Evolutionary conservation across 2,329 filamentous ascomycete species (phyloP).

Genomic region (Neopestalotiopsis clavispora): DNA sequence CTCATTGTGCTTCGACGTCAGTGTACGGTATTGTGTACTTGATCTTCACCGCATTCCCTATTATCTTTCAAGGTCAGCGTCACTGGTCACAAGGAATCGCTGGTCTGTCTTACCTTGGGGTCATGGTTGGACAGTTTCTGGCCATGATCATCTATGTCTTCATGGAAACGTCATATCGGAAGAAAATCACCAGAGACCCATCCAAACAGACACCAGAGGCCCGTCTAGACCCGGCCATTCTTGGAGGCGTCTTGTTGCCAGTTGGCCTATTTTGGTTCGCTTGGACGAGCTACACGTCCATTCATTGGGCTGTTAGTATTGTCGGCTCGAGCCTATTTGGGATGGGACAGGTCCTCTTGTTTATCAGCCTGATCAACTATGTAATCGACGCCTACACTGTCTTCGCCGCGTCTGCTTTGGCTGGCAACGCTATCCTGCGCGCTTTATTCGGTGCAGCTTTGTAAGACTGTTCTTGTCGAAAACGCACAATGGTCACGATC

Average conservation of each 20-base stretch:
- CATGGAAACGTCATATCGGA: constrained; percentile 57
- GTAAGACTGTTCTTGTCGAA: background rate
- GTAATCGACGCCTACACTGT: constrained; percentile 52
- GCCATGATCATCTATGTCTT: constrained; percentile 58
- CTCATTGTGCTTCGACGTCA: background rate
- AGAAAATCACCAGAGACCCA: constrained; percentile 52
- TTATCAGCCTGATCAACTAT: constrained; percentile 59
- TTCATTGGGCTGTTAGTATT: constrained; percentile 54
- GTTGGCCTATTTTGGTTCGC: constrained; percentile 69
- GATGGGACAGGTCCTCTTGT: constrained; percentile 52
- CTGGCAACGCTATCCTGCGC: constrained; percentile 67
- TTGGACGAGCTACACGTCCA: constrained; percentile 60
- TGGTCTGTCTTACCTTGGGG: constrained; percentile 69
- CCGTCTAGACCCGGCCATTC: constrained; percentile 61
- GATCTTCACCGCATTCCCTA: constrained; percentile 62
- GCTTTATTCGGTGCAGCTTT: constrained; percentile 64
- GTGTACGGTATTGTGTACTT: constrained; percentile 60
- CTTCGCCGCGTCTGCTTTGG: constrained; percentile 76
- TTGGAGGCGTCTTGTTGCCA: constrained; percentile 65
- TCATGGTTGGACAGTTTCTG: constrained; percentile 66
- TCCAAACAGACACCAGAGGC: constrained; percentile 60
- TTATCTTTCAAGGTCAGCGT: constrained; percentile 64
- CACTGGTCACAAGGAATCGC: constrained; percentile 62
- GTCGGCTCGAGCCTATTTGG: constrained; percentile 34
- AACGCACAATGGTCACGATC: background rate